A percentile compares a stretch with the other conserved stretches of the same genome.
Evolutionary conservation across 23 red algal genomes (phyloP).

Genomic region (Cyanidium caldarium): DNA sequence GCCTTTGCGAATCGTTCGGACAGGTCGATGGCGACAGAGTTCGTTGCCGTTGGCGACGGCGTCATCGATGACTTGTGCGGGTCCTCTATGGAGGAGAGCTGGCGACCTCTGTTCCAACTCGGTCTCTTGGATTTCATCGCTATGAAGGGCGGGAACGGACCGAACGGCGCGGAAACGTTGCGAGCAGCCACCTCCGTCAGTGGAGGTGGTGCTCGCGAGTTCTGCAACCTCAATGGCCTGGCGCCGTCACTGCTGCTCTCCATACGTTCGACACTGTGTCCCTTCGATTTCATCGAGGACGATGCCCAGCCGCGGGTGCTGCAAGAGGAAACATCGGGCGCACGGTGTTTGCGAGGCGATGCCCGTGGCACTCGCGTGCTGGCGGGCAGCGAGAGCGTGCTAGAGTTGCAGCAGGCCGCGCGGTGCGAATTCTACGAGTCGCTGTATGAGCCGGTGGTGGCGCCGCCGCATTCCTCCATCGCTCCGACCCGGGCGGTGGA

Average conservation of each 20-base stretch:
- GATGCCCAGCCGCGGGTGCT: background rate
- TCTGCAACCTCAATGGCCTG: background rate
- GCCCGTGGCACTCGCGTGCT: background rate
- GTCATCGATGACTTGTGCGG: too few relatives aligned
- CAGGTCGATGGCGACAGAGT: too few relatives aligned
- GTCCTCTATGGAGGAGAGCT: too few relatives aligned
- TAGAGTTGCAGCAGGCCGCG: background rate
- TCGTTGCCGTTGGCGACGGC: too few relatives aligned
- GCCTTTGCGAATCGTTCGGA: too few relatives aligned
- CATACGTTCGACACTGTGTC: background rate
- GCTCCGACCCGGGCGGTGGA: background rate
- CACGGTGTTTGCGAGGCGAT: background rate
- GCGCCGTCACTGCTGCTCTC: background rate
- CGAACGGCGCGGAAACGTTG: too few relatives aligned
- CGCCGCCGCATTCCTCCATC: background rate
- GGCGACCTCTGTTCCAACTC: too few relatives aligned
- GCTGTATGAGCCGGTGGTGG: conserved; percentile 7
- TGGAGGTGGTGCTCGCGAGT: background rate
- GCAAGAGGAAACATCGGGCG: too few relatives aligned
- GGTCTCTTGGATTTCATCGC: too few relatives aligned
- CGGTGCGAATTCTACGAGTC: background rate
- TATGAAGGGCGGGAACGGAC: too few relatives aligned
- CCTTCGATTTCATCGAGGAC: background rate
- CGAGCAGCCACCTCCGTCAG: background rate
- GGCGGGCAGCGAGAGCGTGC: background rate